These are phyloP conservation scores for Plasmodium inui DNA, from an alignment of 169 alveolate genomes.

Conservation along the genomic window DNA sequence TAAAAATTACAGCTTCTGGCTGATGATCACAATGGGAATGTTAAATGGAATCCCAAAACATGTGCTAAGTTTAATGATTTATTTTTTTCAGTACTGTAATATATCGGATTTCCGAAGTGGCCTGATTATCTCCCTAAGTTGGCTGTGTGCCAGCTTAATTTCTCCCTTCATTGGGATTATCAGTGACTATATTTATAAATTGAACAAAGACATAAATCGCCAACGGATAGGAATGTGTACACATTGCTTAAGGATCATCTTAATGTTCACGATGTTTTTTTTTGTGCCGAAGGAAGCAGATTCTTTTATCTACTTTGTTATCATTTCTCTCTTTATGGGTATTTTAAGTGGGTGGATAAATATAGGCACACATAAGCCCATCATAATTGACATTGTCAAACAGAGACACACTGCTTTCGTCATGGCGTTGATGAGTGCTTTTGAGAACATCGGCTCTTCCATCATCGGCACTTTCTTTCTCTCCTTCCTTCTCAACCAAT, in stretches of 20 bases:
- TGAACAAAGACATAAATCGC: slow-evolving; percentile 77
- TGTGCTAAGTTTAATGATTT: slow-evolving; percentile 78
- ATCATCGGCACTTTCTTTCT: slow-evolving; percentile 79
- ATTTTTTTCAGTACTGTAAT: slow-evolving; percentile 82
- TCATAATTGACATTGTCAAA: slow-evolving; percentile 78
- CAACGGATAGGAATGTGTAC: slow-evolving; percentile 80
- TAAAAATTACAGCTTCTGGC: slow-evolving; percentile 79
- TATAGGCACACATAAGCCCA: slow-evolving; percentile 80
- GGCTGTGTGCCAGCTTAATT: slow-evolving; percentile 79
- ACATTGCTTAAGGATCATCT: slow-evolving; percentile 71
- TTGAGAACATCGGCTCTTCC: slow-evolving; percentile 80
- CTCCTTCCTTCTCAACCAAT: slow-evolving; percentile 20
- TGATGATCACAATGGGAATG: slow-evolving; percentile 79
- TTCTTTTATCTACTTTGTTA: slow-evolving; percentile 73
- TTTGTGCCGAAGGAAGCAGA: slow-evolving; percentile 78
- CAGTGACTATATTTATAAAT: slow-evolving; percentile 76
- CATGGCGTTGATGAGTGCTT: slow-evolving; percentile 78
- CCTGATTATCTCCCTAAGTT: slow-evolving; percentile 77
- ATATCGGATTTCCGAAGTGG: slow-evolving; percentile 79
- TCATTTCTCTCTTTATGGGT: slow-evolving; percentile 79
- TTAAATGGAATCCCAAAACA: slow-evolving; percentile 81
- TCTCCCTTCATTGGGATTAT: slow-evolving; percentile 82
- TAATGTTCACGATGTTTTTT: slow-evolving; percentile 74
- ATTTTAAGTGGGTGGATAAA: slow-evolving; percentile 83
- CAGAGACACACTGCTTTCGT: slow-evolving; percentile 80